Percentiles rank a stretch among this genome's conserved stretches.
phyloP scores from a whole-genome alignment of 1,284 basidiomycete species.

The Marasmius fiardii region DNA sequence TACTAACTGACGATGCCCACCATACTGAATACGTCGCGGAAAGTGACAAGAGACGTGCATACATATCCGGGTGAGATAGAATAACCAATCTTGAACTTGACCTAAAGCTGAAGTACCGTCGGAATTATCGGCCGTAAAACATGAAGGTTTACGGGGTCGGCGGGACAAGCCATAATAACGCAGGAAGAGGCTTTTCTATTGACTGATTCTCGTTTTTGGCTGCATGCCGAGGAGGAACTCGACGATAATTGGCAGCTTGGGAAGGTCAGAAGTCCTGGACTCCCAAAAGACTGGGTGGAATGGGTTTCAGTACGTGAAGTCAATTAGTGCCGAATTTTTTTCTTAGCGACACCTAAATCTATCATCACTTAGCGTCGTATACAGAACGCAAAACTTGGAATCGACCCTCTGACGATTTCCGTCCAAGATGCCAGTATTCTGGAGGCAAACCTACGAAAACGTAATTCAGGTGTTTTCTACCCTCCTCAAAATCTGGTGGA shows the following conservation, averaged over 20 bases:
- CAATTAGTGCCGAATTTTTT: too few relatives aligned
- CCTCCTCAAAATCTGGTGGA: slow-evolving; percentile 85
- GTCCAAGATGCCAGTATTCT: slow-evolving; percentile 65
- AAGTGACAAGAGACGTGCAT: slow-evolving; percentile 80
- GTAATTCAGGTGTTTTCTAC: slow-evolving; percentile 61
- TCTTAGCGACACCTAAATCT: background rate
- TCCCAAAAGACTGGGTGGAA: slow-evolving; percentile 77
- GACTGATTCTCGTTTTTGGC: slow-evolving; percentile 88
- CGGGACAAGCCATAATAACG: slow-evolving; percentile 79
- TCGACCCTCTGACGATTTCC: slow-evolving; percentile 86
- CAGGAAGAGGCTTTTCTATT: slow-evolving; percentile 67
- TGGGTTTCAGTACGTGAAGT: slow-evolving; percentile 64
- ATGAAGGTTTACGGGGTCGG: slow-evolving; percentile 77
- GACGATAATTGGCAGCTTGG: slow-evolving; percentile 78
- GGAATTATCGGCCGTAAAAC: slow-evolving; percentile 7
- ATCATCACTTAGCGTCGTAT: slow-evolving; percentile 7
- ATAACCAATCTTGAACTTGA: slow-evolving; percentile 1
- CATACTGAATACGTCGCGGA: slow-evolving; percentile 83
- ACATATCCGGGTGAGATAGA: slow-evolving; percentile 71
- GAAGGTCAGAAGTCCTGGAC: slow-evolving; percentile 55
- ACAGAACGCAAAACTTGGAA: slow-evolving; percentile 52
- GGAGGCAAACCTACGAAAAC: slow-evolving; percentile 47
- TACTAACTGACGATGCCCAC: slow-evolving; percentile 88
- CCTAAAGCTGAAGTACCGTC: slow-evolving; percentile 5
- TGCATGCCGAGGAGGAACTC: slow-evolving; percentile 78